Evolutionary conservation across 2,329 filamentous ascomycete species (phyloP), one percentile per base, ranked within the genome.

Genomic region (Pseudogymnoascus sp.): DNA sequence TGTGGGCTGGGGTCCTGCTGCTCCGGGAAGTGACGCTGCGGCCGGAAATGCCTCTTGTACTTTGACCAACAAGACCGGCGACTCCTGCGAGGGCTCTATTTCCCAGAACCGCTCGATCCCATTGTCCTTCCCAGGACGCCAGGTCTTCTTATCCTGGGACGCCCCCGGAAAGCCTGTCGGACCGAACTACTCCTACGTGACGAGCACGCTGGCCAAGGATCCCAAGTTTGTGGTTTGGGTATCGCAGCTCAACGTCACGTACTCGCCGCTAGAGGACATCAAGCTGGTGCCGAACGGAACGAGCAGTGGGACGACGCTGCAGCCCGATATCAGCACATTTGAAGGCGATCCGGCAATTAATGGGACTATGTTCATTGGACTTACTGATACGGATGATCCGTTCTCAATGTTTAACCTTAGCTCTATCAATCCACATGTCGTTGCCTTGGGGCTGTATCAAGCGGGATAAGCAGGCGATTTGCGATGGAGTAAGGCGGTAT

Each of bases 141-240:
- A 86, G 68, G 85, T 96, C 1, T 85, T 84, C 70, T 76, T 96
- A 5, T 73, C 80, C 45, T 96, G 90, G 90, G 90, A 95, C 25
- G 75, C 72, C 0, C 88, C 90, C 0, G 90, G 89, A 0, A 75
- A 83, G 67, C 69, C 81, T 0, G 81, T 93, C 2, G 91, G 91
- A 0, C 91, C 91, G 0, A 93, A 96, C 75, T 91, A 91, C 77
- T 89, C 85, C 71, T 96, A 96, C 72, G 76, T 91, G 59, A 93
- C 91, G 0, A 73, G 75, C 2, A 84, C 81, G 0, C 78, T 79
- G 0, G 88, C 87, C 0, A 80, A 80, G 1, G 68, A 73, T 3
- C 88, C 91, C 0, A 75, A 77, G 63, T 96, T 82, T 67, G 90
- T 90, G 0, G 83, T 85, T 0, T 96, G 90, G 89, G 88, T 90